A percentile compares a stretch with the other conserved stretches of the same genome.
Conservation (phyloP, 805 yeast species). For the Candida sanyiensis region DNA sequence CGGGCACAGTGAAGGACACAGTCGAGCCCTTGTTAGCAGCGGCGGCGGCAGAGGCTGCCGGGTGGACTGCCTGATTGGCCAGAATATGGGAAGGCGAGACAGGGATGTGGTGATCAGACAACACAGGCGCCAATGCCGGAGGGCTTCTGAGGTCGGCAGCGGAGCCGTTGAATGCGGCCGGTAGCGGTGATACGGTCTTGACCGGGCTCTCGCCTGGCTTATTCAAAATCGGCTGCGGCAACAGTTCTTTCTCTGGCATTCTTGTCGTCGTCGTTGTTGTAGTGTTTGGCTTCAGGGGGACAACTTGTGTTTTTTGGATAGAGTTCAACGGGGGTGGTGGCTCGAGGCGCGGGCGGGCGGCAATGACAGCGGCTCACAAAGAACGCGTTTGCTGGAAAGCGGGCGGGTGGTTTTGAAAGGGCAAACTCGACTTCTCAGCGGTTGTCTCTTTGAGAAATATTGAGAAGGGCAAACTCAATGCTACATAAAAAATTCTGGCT, state of each 20-base stretch:
- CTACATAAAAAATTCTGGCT: background rate
- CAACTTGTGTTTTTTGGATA: background rate
- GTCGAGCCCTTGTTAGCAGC: constrained; percentile 13
- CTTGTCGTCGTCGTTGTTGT: background rate
- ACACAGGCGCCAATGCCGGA: background rate
- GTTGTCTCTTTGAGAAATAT: background rate
- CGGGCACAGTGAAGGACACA: constrained; percentile 45
- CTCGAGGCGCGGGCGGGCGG: constrained; percentile 1
- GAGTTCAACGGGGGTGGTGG: background rate
- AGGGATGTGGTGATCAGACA: constrained; percentile 4
- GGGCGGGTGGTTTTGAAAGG: background rate
- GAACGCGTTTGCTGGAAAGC: constrained; percentile 1
- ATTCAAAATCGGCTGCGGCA: constrained; percentile 14
- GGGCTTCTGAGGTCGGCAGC: background rate
- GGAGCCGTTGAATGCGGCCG: background rate
- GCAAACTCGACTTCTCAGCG: background rate
- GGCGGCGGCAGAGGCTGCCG: background rate
- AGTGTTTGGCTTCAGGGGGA: background rate
- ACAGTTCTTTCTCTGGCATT: constrained; percentile 6
- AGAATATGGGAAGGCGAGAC: constrained; percentile 7
- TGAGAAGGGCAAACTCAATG: background rate
- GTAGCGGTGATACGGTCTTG: constrained; percentile 1
- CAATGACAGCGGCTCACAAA: constrained; percentile 3
- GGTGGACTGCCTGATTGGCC: background rate
- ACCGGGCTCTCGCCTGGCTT: constrained; percentile 10